Conservation (phyloP, 2,329 filamentous ascomycete species). For the Botrytis deweyae region DNA sequence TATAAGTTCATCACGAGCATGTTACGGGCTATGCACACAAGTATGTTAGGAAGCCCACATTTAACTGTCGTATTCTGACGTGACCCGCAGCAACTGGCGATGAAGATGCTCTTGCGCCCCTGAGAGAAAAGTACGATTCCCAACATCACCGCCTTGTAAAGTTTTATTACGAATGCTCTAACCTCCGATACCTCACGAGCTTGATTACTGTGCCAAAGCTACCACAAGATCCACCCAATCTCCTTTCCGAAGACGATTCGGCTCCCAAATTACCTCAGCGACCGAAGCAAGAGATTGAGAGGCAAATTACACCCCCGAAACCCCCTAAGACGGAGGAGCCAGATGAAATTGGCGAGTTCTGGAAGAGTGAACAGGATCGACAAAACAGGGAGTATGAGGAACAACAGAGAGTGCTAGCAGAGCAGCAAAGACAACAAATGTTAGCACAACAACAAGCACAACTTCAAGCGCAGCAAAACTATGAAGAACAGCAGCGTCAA, state of each 20-base stretch:
- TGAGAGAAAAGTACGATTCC: constrained; percentile 86
- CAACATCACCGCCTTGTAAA: constrained; percentile 96
- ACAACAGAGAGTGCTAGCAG: constrained; percentile 84
- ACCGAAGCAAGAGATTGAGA: constrained; percentile 72
- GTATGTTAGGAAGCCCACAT: constrained; percentile 51
- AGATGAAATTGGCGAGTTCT: constrained; percentile 95
- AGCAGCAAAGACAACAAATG: constrained; percentile 80
- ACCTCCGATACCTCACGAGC: constrained; percentile 92
- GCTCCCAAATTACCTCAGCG: constrained; percentile 80
- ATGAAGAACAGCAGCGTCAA: constrained; percentile 88
- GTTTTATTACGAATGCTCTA: constrained; percentile 99
- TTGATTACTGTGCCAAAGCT: constrained; percentile 95
- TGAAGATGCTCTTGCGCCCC: constrained; percentile 84
- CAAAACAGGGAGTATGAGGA: constrained; percentile 95
- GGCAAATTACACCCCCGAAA: constrained; percentile 66
- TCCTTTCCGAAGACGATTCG: constrained; percentile 80
- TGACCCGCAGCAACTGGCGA: constrained; percentile 72
- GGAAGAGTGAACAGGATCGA: constrained; percentile 87
- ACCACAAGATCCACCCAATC: constrained; percentile 87
- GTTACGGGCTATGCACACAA: constrained; percentile 95
- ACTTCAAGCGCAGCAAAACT: constrained; percentile 91
- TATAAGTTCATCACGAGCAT: constrained; percentile 99
- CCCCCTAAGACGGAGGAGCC: constrained; percentile 73
- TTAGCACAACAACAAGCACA: constrained; percentile 79
- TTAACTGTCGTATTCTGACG: constrained; percentile 13